Percentiles rank a stretch among this genome's conserved stretches.
Conservation (phyloP, 495 filamentous ascomycete genomes). For the Podospora pseudocomata region DNA sequence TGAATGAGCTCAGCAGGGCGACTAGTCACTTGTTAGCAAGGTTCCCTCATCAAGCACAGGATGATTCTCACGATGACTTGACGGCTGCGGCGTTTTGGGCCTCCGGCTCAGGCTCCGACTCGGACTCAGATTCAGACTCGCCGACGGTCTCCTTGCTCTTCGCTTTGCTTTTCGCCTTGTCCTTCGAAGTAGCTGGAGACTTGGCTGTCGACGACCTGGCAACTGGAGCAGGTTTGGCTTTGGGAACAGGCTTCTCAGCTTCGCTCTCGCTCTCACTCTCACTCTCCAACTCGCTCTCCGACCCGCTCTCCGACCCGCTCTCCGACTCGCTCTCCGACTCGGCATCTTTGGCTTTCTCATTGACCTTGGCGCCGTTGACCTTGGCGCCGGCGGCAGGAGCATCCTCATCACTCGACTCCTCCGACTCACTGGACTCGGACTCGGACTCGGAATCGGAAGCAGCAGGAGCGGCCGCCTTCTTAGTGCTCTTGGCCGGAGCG, state of each 20-base stretch:
- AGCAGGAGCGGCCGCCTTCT: slow-evolving; percentile 7
- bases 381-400: slow-evolving; percentile 14
- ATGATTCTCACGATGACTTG: slow-evolving; percentile 28
- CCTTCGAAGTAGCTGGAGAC: slow-evolving; percentile 6
- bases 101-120: slow-evolving; percentile 21
- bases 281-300: slow-evolving; percentile 18
- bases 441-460: slow-evolving; percentile 23
- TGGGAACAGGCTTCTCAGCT: slow-evolving; percentile 19
- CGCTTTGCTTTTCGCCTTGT: slow-evolving; percentile 10
- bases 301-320: slow-evolving; percentile 8
- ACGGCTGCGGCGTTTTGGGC: slow-evolving; percentile 26
- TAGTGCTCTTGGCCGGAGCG: slow-evolving; percentile 4
- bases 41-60: background rate
- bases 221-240: slow-evolving; percentile 14
- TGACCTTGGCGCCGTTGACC: slow-evolving; percentile 13
- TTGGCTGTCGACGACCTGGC: slow-evolving; percentile 12
- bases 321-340: slow-evolving; percentile 23
- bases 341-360: slow-evolving; percentile 11
- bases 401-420: slow-evolving; percentile 5
- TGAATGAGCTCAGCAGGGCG: slow-evolving; percentile 24
- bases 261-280: slow-evolving; percentile 29
- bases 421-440: slow-evolving; percentile 25
- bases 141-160: slow-evolving; percentile 26
- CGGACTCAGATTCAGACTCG: slow-evolving; percentile 28
- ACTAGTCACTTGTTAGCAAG: slow-evolving; percentile 20